Conservation (phyloP, 2,329 filamentous ascomycete genomes). For the Epichloe baconii region DNA sequence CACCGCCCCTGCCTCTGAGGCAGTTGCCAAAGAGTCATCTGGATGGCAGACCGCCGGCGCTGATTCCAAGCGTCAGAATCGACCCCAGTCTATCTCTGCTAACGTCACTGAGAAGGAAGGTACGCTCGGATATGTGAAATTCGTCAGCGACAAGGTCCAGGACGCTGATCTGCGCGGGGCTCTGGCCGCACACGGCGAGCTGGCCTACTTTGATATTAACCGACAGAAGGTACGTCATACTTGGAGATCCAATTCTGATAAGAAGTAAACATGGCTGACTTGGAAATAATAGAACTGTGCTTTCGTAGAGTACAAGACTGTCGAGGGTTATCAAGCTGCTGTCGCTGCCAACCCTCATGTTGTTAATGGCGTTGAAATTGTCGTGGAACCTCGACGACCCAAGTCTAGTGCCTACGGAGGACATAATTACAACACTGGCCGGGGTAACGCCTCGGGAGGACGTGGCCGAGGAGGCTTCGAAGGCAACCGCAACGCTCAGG, state of each 20-base stretch:
- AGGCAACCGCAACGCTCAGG: slow-evolving; percentile 44
- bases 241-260: not conserved
- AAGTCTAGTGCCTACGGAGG: slow-evolving; percentile 60
- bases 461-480: slow-evolving; percentile 58
- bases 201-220: slow-evolving; percentile 66
- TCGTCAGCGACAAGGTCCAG: slow-evolving; percentile 80
- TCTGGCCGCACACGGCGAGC: slow-evolving; percentile 58
- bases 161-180: slow-evolving; percentile 56
- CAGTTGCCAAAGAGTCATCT: slow-evolving; percentile 34
- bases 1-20: slow-evolving; percentile 26
- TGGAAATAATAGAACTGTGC: slow-evolving; percentile 63
- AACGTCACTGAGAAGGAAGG: slow-evolving; percentile 56
- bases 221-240: slow-evolving; percentile 59
- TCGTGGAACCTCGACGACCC: slow-evolving; percentile 78
- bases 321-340: slow-evolving; percentile 72
- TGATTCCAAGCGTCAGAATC: slow-evolving; percentile 73
- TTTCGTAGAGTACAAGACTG: slow-evolving; percentile 82
- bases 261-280: not conserved
- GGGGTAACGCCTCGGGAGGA: slow-evolving; percentile 41
- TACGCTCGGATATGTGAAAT: slow-evolving; percentile 85
- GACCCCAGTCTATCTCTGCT: slow-evolving; percentile 52
- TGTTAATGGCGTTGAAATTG: slow-evolving; percentile 69
- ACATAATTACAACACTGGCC: slow-evolving; percentile 49
- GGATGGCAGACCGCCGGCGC: slow-evolving; percentile 79
- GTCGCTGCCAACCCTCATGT: slow-evolving; percentile 73